Conservation (phyloP, 345 rosid genomes). For the Geranium rotundifolium region DNA sequence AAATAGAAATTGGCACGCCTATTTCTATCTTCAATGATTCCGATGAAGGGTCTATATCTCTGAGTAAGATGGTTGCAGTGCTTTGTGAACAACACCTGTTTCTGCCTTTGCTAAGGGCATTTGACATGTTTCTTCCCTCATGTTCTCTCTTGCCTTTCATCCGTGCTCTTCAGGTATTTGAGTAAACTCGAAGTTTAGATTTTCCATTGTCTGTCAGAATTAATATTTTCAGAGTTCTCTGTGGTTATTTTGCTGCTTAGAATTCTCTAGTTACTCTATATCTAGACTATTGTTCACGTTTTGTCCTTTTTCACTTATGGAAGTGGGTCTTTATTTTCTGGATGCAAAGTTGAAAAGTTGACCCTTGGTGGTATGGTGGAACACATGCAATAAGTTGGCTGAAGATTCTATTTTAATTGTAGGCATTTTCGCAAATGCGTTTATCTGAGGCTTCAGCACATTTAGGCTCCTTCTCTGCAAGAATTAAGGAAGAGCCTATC, state of each 20-base stretch:
- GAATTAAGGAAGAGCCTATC: slow-evolving; percentile 73
- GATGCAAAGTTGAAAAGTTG: neutral
- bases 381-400: no score
- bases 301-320: neutral
- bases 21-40: slow-evolving; percentile 33
- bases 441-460: slow-evolving; percentile 96
- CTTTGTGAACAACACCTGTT: slow-evolving; percentile 88
- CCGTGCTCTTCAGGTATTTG: slow-evolving; percentile 94
- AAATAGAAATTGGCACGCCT: slow-evolving; percentile 26
- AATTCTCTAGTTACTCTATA: neutral
- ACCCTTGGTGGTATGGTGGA: neutral
- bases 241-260: neutral
- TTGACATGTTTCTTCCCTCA: slow-evolving; percentile 96
- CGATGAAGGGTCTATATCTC: slow-evolving; percentile 52
- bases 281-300: neutral
- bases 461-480: slow-evolving; percentile 80
- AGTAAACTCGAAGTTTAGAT: slow-evolving; percentile 10
- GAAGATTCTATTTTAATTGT: no score
- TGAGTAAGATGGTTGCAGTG: slow-evolving; percentile 89
- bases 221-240: no score
- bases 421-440: slow-evolving; percentile 99
- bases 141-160: slow-evolving; percentile 80
- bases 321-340: neutral
- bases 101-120: slow-evolving; percentile 88
- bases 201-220: neutral